Percentiles rank a stretch among this genome's conserved stretches.
Conservation (phyloP, 306 rosid species). For the Prunus campanulata region DNA sequence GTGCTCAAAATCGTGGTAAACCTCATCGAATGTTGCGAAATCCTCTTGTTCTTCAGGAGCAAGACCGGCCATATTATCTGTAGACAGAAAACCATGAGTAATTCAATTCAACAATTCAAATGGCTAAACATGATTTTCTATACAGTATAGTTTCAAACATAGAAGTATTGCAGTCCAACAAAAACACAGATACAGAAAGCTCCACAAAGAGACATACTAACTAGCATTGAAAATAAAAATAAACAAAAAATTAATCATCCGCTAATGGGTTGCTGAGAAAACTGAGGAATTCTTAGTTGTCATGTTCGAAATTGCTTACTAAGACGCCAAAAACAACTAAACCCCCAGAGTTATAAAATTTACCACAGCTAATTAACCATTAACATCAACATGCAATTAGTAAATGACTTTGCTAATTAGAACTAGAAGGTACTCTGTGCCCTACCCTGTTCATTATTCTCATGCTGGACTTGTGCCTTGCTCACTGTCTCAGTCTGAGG, state of each 20-base stretch:
- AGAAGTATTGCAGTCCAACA: too few species aligned
- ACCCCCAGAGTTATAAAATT: background rate
- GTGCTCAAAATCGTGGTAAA: constrained; percentile 72
- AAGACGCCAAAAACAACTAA: background rate
- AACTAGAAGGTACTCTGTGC: too few species aligned
- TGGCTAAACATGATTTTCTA: too few species aligned
- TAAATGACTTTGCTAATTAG: too few species aligned
- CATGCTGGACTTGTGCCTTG: too few species aligned
- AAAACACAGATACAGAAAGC: background rate
- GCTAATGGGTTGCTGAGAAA: background rate
- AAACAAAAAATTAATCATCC: background rate
- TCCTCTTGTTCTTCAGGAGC: constrained; percentile 92
- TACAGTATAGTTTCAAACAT: too few species aligned
- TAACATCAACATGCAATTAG: too few species aligned
- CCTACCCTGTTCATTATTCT: too few species aligned
- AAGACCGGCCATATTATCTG: constrained; percentile 74
- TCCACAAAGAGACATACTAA: background rate
- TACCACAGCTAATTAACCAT: background rate
- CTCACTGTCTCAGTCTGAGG: too few species aligned
- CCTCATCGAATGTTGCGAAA: constrained; percentile 85
- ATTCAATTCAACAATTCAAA: too few species aligned
- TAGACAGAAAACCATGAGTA: constrained; percentile 2
- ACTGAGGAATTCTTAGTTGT: background rate
- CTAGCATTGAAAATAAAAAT: background rate
- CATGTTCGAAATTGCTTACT: background rate